Conservation (phyloP, 768 basidiomycete species). For the Pleurotus sapidus region DNA sequence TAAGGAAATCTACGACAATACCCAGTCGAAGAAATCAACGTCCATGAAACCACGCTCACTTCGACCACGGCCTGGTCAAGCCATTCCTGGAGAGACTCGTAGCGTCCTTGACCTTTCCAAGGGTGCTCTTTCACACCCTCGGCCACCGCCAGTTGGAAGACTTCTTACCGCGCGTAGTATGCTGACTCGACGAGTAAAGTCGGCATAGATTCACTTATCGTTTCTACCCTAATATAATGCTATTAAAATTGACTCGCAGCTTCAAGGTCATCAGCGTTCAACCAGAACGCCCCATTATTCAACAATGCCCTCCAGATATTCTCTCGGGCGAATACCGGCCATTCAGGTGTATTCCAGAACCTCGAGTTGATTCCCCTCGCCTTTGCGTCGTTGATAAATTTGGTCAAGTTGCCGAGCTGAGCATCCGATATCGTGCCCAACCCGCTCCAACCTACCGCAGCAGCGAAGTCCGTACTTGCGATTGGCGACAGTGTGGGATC, state of each 20-base stretch:
- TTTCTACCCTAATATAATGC: conserved; percentile 10
- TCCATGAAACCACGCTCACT: conserved; percentile 21
- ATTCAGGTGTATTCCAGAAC: conserved; percentile 53
- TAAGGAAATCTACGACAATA: conserved; percentile 42
- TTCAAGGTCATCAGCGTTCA: conserved; percentile 50
- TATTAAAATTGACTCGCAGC: conserved; percentile 33
- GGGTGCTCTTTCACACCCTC: conserved; percentile 8
- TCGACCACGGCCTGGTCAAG: conserved; percentile 49
- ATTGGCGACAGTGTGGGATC: conserved; percentile 40
- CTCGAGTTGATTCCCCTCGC: conserved; percentile 40
- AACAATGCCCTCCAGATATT: conserved; percentile 42
- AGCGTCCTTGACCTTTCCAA: conserved; percentile 7
- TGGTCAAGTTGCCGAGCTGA: conserved; percentile 34
- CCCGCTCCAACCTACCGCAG: conserved; percentile 45
- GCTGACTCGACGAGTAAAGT: conserved; percentile 29
- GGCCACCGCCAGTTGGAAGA: conserved; percentile 17
- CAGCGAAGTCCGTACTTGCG: conserved; percentile 47
- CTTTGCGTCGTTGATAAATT: conserved; percentile 42
- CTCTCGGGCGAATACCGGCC: conserved; percentile 40
- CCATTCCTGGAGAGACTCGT: conserved; percentile 54
- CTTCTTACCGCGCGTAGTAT: conserved; percentile 26
- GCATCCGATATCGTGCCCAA: conserved; percentile 37
- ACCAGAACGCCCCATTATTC: conserved; percentile 44
- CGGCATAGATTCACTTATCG: conserved; percentile 10
- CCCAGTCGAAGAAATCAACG: conserved; percentile 29